Percentiles rank a stretch among this genome's conserved stretches.
Conservation (phyloP, 768 basidiomycete genomes). For the Termitomyces eurrhizus region DNA sequence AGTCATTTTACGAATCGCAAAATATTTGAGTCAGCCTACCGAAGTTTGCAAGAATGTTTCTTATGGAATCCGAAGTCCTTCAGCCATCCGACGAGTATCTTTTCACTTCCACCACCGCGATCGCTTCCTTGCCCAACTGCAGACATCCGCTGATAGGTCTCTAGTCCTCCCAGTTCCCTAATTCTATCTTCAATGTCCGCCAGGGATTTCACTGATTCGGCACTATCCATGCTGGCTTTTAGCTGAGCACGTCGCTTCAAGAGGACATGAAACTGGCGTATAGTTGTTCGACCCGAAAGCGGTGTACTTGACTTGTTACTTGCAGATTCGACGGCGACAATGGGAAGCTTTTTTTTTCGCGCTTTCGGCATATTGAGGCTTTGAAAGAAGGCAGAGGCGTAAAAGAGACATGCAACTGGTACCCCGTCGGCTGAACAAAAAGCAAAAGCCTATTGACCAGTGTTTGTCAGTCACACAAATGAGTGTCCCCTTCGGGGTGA, state of each 20-base stretch:
- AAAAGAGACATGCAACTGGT: too few species aligned
- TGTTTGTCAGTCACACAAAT: not conserved
- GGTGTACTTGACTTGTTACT: slow-evolving; percentile 44
- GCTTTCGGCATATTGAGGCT: slow-evolving; percentile 30
- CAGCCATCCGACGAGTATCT: slow-evolving; percentile 73
- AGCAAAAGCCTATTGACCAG: slow-evolving; percentile 7
- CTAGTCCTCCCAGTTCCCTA: slow-evolving; percentile 69
- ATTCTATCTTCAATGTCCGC: slow-evolving; percentile 59
- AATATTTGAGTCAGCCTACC: slow-evolving; percentile 25
- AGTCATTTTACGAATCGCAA: not conserved
- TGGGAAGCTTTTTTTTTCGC: slow-evolving; percentile 32
- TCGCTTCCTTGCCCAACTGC: slow-evolving; percentile 74
- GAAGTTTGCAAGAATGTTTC: slow-evolving; percentile 19
- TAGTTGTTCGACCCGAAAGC: slow-evolving; percentile 63
- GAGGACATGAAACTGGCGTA: slow-evolving; percentile 77
- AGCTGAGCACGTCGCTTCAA: slow-evolving; percentile 66
- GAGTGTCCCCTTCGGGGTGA: slow-evolving; percentile 82
- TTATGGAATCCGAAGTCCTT: slow-evolving; percentile 42
- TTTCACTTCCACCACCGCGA: slow-evolving; percentile 87
- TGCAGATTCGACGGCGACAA: slow-evolving; percentile 18
- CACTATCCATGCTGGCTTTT: slow-evolving; percentile 22
- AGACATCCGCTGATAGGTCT: slow-evolving; percentile 81
- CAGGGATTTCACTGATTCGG: slow-evolving; percentile 31
- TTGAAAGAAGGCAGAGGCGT: not conserved
- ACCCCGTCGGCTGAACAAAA: slow-evolving; percentile 8